Base-by-base conservation (phyloP, 2,329 filamentous ascomycete genomes). In the Coleophoma crateriformis region DNA sequence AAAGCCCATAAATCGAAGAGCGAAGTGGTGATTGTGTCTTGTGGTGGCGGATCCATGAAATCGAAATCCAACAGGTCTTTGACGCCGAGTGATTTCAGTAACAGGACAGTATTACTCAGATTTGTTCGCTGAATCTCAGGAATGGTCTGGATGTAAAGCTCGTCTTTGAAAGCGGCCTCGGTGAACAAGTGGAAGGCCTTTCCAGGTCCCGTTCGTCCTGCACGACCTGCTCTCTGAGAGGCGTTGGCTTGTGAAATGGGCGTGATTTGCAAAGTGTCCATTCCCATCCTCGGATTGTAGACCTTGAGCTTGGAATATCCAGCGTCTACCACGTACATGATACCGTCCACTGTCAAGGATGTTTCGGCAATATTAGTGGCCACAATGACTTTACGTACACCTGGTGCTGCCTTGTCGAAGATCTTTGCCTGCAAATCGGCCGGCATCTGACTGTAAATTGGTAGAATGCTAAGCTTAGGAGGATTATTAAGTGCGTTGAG, bases 361-460 rank as follows among this genome's bases (percentile, higher is more conserved):
- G 94, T 99, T 68, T 99, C 94, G 2, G 94, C 94, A 68, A 99
- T 99, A 62, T 99, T 99, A 33, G 94, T 99, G 1, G 95, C 94
- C 38, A 99, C 92, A 56, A 99, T 96, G 61, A 96, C 95, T 66
- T 99, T 99, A 51, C 94, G 84, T 4, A 96, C 91, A 1, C 94
- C 94, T 0, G 91, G 87, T 2, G 88, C 76, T 2, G 95, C 94
- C 57, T 85, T 83, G 64, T 99, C 92, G 61, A 99, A 99, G 57
- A 99, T 99, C 69, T 95, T 97, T 52, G 94, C 90, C 68, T 99
- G 95, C 34, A 99, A 74, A 67, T 99, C 95, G 33, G 94, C 94
- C 2, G 94, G 95, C 94, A 99, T 96, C 68, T 99, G 94, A 77
- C 90, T 96, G 80, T 99, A 99, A 49, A 99, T 97, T 0, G 95